Conservation (phyloP, 768 basidiomycete species). For the Tulasnella sp. region DNA sequence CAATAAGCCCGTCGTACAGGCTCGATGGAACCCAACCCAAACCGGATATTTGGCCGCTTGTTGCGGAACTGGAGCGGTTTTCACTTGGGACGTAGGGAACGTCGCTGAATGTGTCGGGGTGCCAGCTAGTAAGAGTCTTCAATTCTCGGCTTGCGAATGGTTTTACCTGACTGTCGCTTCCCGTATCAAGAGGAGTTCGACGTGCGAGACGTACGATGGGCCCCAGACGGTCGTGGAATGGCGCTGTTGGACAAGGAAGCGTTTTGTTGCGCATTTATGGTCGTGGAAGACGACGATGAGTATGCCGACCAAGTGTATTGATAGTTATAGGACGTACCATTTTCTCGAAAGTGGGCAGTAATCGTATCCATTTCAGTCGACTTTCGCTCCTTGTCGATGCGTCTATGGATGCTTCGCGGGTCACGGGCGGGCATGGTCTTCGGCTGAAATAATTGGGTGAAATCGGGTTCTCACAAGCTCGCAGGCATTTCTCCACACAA, state of each 20-base stretch:
- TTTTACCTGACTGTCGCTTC: background rate
- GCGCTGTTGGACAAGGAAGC: conserved; percentile 68
- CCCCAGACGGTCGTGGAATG: conserved; percentile 81
- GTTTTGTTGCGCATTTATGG: conserved; percentile 85
- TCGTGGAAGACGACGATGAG: conserved; percentile 42
- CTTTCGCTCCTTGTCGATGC: too few relatives aligned
- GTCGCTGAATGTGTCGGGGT: conserved; percentile 89
- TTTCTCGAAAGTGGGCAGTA: background rate
- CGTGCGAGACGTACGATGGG: conserved; percentile 66
- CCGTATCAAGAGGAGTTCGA: conserved; percentile 60
- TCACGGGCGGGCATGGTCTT: too few relatives aligned
- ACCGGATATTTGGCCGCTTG: conserved; percentile 64
- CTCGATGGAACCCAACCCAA: conserved; percentile 82
- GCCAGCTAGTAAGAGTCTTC: conserved; percentile 65
- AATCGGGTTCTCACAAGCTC: too few relatives aligned
- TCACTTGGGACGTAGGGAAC: conserved; percentile 70
- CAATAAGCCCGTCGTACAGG: conserved; percentile 55
- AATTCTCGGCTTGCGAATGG: background rate
- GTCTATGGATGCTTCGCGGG: too few relatives aligned
- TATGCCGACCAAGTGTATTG: background rate
- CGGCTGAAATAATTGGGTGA: too few relatives aligned
- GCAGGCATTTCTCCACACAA: too few relatives aligned
- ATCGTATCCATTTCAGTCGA: too few relatives aligned
- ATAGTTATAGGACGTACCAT: background rate
- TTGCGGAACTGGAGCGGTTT: conserved; percentile 62